Base-by-base conservation (phyloP, 2,329 filamentous ascomycete genomes). In the Paracamarosporium sp. region DNA sequence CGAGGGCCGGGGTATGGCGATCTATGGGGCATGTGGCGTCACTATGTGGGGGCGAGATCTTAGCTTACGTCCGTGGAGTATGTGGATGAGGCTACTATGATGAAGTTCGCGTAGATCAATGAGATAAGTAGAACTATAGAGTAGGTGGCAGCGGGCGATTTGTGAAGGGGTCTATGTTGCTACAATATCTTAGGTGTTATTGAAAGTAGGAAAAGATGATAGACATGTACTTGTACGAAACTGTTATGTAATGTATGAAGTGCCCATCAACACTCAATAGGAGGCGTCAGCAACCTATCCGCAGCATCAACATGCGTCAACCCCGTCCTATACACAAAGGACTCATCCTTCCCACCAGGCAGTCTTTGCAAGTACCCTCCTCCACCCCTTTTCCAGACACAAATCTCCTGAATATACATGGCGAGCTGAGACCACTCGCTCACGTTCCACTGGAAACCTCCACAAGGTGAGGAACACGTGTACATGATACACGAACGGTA, bases 401-500 rank as follows among this genome's bases (percentile, higher is more conserved):
- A 51, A 27, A 35, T 51, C 15, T 22, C 31, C n/a, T 38, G 33
- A 3, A 51, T 17, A 31, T 51, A 13, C 27, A 24, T 38, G 6
- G 35, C 48, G 15, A 51, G 48, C 25, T 31, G 25, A n/a, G 31
- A 24, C 48, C 48, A 51, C 48, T 51, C 48, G 11, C 15, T n/a
- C 36, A 41, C 25, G 27, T 31, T 31, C 48, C 48, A 51, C 6
- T n/a, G 8, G 12, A 51, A 31, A 11, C 31, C 48, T 13, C 11
- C 36, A 12, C 48, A 51, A 27, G 48, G 11, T 4, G 48, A 51
- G n/a, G 48, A 40, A 17, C 48, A 51, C 6, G 48, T 51, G n/a
- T 51, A 51, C 36, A 51, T 51, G 24, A 51, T 15, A 15, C 48
- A 51, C 8, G 48, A 51, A 8, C 48, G 48, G 27, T 51, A 51